Evolutionary conservation across 2,329 filamentous ascomycete species (phyloP).

Genomic region (Phialocephala sp.): DNA sequence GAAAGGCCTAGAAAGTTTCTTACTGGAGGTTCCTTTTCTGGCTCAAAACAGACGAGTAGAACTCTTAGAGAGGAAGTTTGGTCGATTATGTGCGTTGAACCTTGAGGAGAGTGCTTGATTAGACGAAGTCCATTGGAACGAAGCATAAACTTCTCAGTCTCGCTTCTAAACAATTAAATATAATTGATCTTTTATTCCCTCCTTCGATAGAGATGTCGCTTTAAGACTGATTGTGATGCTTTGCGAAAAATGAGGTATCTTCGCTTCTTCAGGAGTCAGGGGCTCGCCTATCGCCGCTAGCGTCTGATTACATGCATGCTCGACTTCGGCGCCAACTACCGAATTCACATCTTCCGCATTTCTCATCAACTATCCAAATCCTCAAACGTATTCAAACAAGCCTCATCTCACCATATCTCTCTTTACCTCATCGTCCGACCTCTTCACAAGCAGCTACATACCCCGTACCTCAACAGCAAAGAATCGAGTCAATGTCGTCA

Average conservation of each 20-base stretch:
- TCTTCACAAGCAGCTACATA: background rate
- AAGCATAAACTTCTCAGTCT: no score
- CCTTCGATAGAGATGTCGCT: no score
- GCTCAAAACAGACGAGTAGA: no score
- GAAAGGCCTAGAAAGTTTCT: no score
- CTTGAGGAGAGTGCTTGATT: no score
- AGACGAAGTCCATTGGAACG: no score
- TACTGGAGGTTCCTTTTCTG: no score
- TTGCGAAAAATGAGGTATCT: background rate
- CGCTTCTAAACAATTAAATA: no score
- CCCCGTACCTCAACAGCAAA: background rate
- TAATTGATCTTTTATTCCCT: no score
- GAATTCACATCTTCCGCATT: background rate
- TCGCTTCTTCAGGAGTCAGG: background rate
- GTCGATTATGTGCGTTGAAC: no score
- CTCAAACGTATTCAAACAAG: background rate
- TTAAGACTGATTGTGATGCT: background rate
- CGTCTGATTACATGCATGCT: background rate
- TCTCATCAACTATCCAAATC: background rate
- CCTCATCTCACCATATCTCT: background rate
- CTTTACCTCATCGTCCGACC: background rate
- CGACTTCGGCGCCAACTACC: background rate
- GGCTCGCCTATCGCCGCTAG: background rate
- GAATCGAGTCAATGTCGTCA: conserved; percentile 15
- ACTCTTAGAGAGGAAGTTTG: no score